Evolutionary conservation across 495 filamentous ascomycete genomes (phyloP).

Genomic region (Poronia punctata): DNA sequence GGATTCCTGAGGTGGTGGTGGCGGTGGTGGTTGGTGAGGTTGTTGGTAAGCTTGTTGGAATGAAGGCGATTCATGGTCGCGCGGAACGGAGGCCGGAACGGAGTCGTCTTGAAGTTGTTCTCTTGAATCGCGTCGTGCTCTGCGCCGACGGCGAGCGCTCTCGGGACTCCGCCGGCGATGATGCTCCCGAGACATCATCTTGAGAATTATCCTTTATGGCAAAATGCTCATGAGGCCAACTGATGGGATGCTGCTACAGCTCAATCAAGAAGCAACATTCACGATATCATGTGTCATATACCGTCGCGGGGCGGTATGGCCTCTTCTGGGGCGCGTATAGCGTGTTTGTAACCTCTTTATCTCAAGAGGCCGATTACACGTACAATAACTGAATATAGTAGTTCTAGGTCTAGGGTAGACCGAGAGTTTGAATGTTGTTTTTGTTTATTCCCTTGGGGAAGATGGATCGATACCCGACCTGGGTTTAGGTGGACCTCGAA

Average conservation of each 20-base stretch:
- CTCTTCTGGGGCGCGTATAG: too few species aligned
- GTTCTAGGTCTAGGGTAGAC: too few species aligned
- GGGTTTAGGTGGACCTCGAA: conserved; percentile 2
- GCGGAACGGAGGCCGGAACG: conserved; percentile 7
- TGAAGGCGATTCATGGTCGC: too few species aligned
- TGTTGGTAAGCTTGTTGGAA: too few species aligned
- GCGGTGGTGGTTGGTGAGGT: too few species aligned
- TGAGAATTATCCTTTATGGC: conserved; percentile 8
- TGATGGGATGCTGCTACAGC: not conserved
- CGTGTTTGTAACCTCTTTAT: too few species aligned
- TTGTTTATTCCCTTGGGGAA: conserved; percentile 7
- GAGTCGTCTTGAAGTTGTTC: conserved; percentile 31
- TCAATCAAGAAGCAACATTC: not conserved
- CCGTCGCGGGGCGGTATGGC: conserved; percentile 1
- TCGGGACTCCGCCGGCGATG: conserved; percentile 43
- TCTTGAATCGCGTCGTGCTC: conserved; percentile 38
- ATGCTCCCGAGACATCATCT: conserved; percentile 39
- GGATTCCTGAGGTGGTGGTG: too few species aligned
- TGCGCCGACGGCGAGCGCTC: conserved; percentile 42
- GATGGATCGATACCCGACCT: not conserved
- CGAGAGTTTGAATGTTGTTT: too few species aligned
- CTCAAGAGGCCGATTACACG: too few species aligned
- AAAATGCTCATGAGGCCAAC: conserved; percentile 5
- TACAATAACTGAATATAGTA: too few species aligned
- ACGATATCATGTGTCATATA: not conserved